Base-by-base conservation (phyloP, 2,329 filamentous ascomycete genomes). In the Pseudocercospora fuligena region DNA sequence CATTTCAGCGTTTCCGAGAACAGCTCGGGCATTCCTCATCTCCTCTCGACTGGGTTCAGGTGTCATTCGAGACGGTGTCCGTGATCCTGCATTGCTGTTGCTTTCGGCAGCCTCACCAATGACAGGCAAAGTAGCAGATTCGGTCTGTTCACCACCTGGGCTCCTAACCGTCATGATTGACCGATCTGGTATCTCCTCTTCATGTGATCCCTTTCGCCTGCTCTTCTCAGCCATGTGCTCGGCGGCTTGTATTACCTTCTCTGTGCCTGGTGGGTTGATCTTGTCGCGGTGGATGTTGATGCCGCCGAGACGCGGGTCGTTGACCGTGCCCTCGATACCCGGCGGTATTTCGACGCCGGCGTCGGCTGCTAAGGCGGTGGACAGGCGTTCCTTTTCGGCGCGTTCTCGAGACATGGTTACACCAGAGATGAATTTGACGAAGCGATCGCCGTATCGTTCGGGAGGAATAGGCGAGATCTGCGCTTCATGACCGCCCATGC, bases 401-500 rank as follows among this genome's bases (percentile, higher is more conserved):
- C 95, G 92, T 81, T 98, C 94, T 14, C 87, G 86, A 1, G 93
- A 95, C 88, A 94, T 96, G 21, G 95, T 97, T 70, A 97, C 90
- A 43, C 91, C 90, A 59, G 90, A 90, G 76, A 99, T 94, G 78
- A 99, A 99, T 71, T 92, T 91, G 77, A 96, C 87, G 78, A 99
- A 99, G 5, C 95, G 90, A 66, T 98, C 93, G 29, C 95, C 95
- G 75, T 99, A 99, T 65, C 92, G 87, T 68, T 93, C 88, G 0
- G 95, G 94, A 0, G 94, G 92, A 25, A 98, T 90, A 1, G 95
- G 93, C 0, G 94, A 98, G 68, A 99, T 98, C 77, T 97, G 90
- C 36, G 87, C 89, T 73, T 92, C 90, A 74, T 95, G 92, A 74
- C 89, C 87, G 2, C 90, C 92, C 66, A 98, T 83, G 43, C 95